phyloP scores from a whole-genome alignment of 768 basidiomycete genomes.

The Melanogaster broomeanus region DNA sequence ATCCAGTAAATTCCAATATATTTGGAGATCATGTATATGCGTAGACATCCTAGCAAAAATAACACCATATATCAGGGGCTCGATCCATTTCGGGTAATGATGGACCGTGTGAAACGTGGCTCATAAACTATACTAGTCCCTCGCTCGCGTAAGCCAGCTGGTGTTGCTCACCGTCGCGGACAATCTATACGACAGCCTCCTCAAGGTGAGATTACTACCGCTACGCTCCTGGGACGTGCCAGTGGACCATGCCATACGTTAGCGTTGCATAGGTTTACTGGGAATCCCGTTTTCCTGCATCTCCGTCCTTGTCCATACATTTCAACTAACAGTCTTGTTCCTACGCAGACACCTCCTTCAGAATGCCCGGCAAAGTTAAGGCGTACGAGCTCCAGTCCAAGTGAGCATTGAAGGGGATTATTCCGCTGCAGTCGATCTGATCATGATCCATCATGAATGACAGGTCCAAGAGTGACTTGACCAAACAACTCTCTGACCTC shows the following conservation, averaged over 20 bases:
- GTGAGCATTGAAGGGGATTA: conserved; percentile 46
- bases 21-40: no score
- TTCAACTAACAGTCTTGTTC: background rate
- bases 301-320: background rate
- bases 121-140: conserved; percentile 44
- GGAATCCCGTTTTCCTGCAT: background rate
- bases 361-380: conserved; percentile 91
- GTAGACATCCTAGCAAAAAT: background rate
- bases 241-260: background rate
- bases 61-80: conserved; percentile 2
- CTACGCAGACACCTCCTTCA: conserved; percentile 36
- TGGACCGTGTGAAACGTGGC: conserved; percentile 40
- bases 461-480: conserved; percentile 96
- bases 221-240: background rate
- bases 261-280: background rate
- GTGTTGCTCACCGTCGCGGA: conserved; percentile 27
- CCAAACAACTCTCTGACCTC: conserved; percentile 90
- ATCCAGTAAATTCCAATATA: background rate
- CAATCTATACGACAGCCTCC: conserved; percentile 32
- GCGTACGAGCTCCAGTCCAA: conserved; percentile 96
- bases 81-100: background rate
- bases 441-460: conserved; percentile 9
- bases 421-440: background rate
- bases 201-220: conserved; percentile 37
- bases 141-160: conserved; percentile 31